Evolutionary conservation across 1,284 basidiomycete genomes (phyloP).

Genomic region (Omphalotus olearius): DNA sequence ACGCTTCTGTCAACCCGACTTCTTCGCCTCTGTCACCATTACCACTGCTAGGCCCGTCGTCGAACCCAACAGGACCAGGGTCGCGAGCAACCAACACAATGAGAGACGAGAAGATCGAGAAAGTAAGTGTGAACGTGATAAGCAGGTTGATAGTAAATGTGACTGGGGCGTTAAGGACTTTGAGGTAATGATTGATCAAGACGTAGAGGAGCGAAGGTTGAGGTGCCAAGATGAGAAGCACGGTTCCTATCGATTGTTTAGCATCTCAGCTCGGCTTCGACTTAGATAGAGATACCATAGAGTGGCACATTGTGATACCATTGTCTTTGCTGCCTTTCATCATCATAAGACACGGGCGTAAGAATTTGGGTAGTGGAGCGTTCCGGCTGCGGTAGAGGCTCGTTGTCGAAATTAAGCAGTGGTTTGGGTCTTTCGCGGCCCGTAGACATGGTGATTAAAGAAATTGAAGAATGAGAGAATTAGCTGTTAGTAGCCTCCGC

Average conservation of each 20-base stretch:
- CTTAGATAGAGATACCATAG: conserved; percentile 3
- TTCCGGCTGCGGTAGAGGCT: background rate
- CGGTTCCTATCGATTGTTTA: conserved; percentile 37
- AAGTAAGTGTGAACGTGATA: conserved; percentile 57
- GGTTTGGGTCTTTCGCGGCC: conserved; percentile 10
- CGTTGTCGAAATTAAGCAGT: conserved; percentile 7
- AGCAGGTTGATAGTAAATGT: conserved; percentile 50
- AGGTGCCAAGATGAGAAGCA: conserved; percentile 60
- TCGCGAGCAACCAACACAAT: conserved; percentile 68
- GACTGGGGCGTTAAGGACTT: conserved; percentile 41
- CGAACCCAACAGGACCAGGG: conserved; percentile 56
- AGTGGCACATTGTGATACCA: conserved; percentile 14
- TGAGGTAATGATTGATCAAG: conserved; percentile 62
- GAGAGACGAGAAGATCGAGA: conserved; percentile 66
- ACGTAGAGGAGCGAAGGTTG: conserved; percentile 69
- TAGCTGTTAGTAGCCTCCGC: background rate
- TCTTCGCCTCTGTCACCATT: conserved; percentile 37
- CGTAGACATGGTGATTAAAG: background rate
- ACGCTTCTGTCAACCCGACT: conserved; percentile 54
- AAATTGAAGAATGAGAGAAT: background rate
- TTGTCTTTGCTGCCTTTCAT: background rate
- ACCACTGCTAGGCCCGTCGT: conserved; percentile 25
- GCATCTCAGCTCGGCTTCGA: background rate
- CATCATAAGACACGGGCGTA: conserved; percentile 1
- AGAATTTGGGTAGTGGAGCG: background rate